Base-by-base conservation (phyloP, 2,329 filamentous ascomycete genomes). In the Talaromyces amestolkiae region DNA sequence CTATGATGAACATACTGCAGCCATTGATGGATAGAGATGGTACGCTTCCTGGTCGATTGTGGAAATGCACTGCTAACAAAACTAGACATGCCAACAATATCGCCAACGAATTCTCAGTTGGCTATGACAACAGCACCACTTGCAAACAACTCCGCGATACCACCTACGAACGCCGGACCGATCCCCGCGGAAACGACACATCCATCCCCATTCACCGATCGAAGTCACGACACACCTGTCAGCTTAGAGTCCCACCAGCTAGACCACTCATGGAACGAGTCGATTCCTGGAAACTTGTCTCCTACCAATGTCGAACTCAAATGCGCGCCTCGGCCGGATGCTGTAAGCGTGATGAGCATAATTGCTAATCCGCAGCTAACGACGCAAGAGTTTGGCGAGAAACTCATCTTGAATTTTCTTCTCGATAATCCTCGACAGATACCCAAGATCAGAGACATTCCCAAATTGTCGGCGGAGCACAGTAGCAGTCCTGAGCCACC, bases 321-420 rank as follows among this genome's bases (percentile, higher is more conserved):
- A 58, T 58, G 45, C 61, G 59, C 54, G 45, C 61, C 49, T 27
- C 58, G 58, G 19, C 45, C 58, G 8, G 65, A 64, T 64, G 15
- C 61, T 24, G 35, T 58, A 6, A 61, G 61, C 31, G 9, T 65
- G 10, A 33, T 65, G 47, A 65, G 17, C 33, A 19, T 53, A 24
- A 24, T 54, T 15, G 19, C 62, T 15, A 54, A 39, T 17, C 61
- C 59, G 13, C 62, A 59, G 19, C 74, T 90, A 1, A 85, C 89
- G 45, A 79, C 91, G 65, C 84, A 85, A 2, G 80, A 85, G 0
- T 69, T 73, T 35, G 81, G 81, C 31, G 91, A 93, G 72, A 85
- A 88, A 56, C 81, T 93, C 9, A 89, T 88, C 6, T 85, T 95
- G 37, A 89, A 88, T 65, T 93, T 93, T 70, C 81, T 95, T 1